phyloP scores from a whole-genome alignment of 768 basidiomycete species.

The Mycena amicta region DNA sequence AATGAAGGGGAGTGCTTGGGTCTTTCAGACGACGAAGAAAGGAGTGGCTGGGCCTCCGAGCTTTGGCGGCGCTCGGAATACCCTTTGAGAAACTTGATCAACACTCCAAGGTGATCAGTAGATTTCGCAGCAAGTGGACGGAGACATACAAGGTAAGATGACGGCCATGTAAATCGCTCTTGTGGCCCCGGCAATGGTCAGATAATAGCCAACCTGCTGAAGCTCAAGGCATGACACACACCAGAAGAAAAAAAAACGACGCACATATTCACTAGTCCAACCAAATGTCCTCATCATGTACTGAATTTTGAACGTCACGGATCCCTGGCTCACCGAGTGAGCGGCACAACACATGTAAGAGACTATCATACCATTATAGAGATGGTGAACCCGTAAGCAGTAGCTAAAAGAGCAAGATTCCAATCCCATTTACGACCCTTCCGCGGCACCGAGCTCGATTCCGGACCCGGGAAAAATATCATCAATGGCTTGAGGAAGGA shows the following conservation, averaged over 20 bases:
- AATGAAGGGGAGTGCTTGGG: slow-evolving; percentile 38
- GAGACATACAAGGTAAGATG: slow-evolving; percentile 47
- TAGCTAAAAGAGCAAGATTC: slow-evolving; percentile 48
- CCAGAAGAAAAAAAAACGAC: slow-evolving; percentile 3
- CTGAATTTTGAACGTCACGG: slow-evolving; percentile 45
- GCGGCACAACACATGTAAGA: neutral
- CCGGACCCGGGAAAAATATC: slow-evolving; percentile 44
- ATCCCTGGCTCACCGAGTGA: slow-evolving; percentile 35
- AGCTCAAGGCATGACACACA: neutral
- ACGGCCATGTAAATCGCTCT: slow-evolving; percentile 45
- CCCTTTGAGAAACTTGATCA: neutral
- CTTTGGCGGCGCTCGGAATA: neutral
- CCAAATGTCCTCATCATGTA: slow-evolving; percentile 45
- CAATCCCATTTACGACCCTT: slow-evolving; percentile 44
- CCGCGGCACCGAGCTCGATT: slow-evolving; percentile 27
- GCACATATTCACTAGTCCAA: slow-evolving; percentile 50
- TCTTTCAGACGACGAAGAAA: slow-evolving; percentile 1
- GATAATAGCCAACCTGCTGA: slow-evolving; percentile 50
- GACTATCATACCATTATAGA: slow-evolving; percentile 34
- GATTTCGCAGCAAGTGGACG: too few species aligned
- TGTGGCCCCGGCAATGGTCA: slow-evolving; percentile 39
- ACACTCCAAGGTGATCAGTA: too few species aligned
- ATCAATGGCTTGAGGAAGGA: slow-evolving; percentile 59
- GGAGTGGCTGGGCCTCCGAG: slow-evolving; percentile 18
- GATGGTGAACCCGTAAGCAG: slow-evolving; percentile 40